Conservation (phyloP, 2,329 filamentous ascomycete species). For the Penicillium thymicola region DNA sequence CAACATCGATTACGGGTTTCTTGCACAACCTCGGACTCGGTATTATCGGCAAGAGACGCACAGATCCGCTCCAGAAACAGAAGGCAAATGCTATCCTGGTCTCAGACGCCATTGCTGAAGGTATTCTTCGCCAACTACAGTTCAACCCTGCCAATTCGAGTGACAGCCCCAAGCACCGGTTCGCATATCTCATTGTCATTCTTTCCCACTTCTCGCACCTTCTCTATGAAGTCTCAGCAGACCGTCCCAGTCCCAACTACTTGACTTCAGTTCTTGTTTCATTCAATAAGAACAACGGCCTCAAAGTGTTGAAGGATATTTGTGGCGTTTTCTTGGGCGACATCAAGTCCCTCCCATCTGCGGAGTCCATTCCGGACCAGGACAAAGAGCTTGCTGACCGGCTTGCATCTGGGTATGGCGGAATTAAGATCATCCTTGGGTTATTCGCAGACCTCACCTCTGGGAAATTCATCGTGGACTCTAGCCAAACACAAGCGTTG, state of each 20-base stretch:
- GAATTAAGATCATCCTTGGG: constrained; percentile 78
- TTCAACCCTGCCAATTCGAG: constrained; percentile 45
- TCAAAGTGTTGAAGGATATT: constrained; percentile 70
- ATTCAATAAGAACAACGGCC: constrained; percentile 77
- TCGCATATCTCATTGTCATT: constrained; percentile 78
- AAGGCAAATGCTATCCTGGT: constrained; percentile 61
- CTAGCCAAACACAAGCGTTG: constrained; percentile 59
- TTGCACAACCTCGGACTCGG: constrained; percentile 82
- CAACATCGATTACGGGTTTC: constrained; percentile 76
- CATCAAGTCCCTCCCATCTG: constrained; percentile 48
- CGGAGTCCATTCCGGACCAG: constrained; percentile 39
- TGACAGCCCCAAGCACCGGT: constrained; percentile 59
- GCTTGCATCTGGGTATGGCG: constrained; percentile 54
- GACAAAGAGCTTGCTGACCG: constrained; percentile 42
- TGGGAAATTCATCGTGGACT: constrained; percentile 76
- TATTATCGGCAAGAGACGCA: constrained; percentile 69
- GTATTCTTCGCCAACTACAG: constrained; percentile 66
- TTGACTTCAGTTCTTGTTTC: constrained; percentile 75
- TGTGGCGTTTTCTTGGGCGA: constrained; percentile 65
- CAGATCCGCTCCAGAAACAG: constrained; percentile 62
- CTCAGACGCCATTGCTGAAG: constrained; percentile 67
- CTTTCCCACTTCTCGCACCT: constrained; percentile 74
- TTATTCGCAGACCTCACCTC: constrained; percentile 75
- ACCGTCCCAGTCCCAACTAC: constrained; percentile 51
- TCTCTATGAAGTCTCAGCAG: constrained; percentile 62